Percentiles rank a stretch among this genome's conserved stretches.
Evolutionary conservation across 768 basidiomycete genomes (phyloP).

Genomic region (Leccinum variicolor): DNA sequence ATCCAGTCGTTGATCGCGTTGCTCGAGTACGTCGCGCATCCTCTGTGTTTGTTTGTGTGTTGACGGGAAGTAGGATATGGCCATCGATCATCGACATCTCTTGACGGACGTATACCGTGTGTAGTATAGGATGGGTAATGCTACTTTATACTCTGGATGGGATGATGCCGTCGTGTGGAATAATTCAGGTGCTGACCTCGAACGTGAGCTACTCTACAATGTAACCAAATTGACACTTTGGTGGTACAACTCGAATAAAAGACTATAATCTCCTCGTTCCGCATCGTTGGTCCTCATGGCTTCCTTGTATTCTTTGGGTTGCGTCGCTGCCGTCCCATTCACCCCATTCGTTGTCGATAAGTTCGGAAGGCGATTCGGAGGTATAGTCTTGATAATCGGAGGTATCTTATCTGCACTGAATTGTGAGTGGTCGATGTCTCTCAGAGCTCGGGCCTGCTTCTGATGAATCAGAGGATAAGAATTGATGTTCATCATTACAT

Average conservation of each 20-base stretch:
- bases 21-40: constrained; percentile 31
- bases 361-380: background rate
- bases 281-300: background rate
- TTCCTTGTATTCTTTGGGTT: background rate
- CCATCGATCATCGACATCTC: constrained; percentile 42
- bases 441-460: background rate
- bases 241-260: background rate
- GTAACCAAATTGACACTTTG: background rate
- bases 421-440: background rate
- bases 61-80: constrained; percentile 35
- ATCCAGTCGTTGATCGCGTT: constrained; percentile 40
- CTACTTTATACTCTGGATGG: background rate
- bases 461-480: background rate
- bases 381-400: background rate
- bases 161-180: background rate
- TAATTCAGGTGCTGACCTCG: background rate
- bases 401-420: background rate
- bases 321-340: background rate
- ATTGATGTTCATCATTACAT: background rate
- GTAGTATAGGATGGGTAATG: background rate
- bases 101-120: constrained; percentile 10
- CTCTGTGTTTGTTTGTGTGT: background rate
- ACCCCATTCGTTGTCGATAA: background rate
- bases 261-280: background rate
- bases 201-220: background rate